Evolutionary conservation across 495 filamentous ascomycete genomes (phyloP), one percentile per base, ranked within the genome.

Genomic region (Xylaria cubensis): DNA sequence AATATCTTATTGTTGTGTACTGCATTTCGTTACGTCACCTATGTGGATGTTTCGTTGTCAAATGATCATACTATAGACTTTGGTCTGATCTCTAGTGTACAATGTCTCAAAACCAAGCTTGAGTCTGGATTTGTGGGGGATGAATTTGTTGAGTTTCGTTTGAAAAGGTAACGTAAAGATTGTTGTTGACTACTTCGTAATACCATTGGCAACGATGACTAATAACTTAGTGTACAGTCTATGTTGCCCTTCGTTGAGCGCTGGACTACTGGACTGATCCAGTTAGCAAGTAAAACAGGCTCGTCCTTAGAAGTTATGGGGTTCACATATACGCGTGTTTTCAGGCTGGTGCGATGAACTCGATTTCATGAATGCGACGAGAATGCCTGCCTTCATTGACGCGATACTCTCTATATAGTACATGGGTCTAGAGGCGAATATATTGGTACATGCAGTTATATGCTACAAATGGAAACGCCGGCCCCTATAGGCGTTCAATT

Each of bases 351-450:
- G 9, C 9, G 10, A 46, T 19, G 36, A 39, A 21, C 21, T 55
- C 24, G 4, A 1, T 15, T 5, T 55, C 51, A 55, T 55, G 2
- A 3, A 13, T 29, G 21, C 24, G 13, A 32, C 34, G 3, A 34
- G 29, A 2, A 58, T 34, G 55, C 2, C 4, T 34, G 5, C 9
- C 6, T 17, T 34, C 21, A 61, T 61, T 39, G 2, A 5, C 2
- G 32, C 19, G 9, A 39, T 39, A 21, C 4, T 59, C 29, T 1
- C 17, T 3, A 36, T 34, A 34, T 59, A 32, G 15, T 41, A 62
- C 59, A 62, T 19, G 36, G 36, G 42, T 62, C 21, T 42, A 24
- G 59, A 15, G 61, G 61, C 61, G 39, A 26, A 63, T n/a, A 44
- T 26, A 10, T 44, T 63, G 36, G 4, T 63, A 63, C 61, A 63